These are phyloP conservation scores for Aphanomyces invadans DNA, from an alignment of 352 stramenopile species.

Conservation along the genomic window DNA sequence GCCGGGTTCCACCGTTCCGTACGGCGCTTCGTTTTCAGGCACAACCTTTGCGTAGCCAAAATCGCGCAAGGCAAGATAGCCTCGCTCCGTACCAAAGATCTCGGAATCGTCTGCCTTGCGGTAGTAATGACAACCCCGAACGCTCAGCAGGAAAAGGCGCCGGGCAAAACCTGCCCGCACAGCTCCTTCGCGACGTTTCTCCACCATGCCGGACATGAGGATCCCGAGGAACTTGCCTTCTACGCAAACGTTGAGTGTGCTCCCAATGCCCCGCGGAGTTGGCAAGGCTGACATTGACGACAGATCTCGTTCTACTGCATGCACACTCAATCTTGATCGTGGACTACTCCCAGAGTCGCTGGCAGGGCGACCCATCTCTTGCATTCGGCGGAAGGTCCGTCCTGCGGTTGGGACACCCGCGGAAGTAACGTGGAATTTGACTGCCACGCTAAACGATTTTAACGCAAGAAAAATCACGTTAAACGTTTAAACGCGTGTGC, in stretches of 20 bases:
- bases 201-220: conserved; percentile 58
- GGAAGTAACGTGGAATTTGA: neutral
- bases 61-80: conserved; percentile 58
- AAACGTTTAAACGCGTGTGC: neutral
- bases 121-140: conserved; percentile 76
- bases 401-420: neutral
- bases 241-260: conserved; percentile 51
- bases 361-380: neutral
- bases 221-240: conserved; percentile 68
- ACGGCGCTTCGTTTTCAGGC: conserved; percentile 60
- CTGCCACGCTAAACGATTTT: neutral
- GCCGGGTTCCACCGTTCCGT: conserved; percentile 55
- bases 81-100: conserved; percentile 77
- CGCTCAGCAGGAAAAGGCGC: conserved; percentile 75
- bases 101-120: conserved; percentile 72
- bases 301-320: neutral
- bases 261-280: conserved; percentile 1
- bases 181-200: conserved; percentile 77
- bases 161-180: conserved; percentile 75
- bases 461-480: neutral
- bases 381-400: neutral
- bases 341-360: conserved; percentile 18
- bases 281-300: conserved; percentile 10
- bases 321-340: neutral
- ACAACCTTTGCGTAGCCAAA: conserved; percentile 74